Evolutionary conservation across 257 asterid genomes (phyloP).

Genomic region (Orobanche coerulescens): DNA sequence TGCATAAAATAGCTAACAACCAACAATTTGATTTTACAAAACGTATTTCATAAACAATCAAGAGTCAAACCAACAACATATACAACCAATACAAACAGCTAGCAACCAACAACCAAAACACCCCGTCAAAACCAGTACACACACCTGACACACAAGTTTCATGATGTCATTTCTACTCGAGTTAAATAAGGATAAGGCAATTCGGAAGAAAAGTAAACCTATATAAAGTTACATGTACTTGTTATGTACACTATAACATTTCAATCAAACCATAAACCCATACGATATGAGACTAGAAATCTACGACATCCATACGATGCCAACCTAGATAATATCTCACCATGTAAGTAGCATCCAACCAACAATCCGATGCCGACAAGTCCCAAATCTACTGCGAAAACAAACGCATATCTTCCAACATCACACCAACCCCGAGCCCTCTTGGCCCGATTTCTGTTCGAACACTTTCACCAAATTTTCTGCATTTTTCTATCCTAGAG

Average conservation of each 20-base stretch:
- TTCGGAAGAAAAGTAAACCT: no score
- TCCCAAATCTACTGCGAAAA: conserved; percentile 69
- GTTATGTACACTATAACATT: not conserved
- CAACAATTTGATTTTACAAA: no score
- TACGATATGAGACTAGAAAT: not conserved
- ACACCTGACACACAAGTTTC: no score
- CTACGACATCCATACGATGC: conserved; percentile 19
- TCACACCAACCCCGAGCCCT: conserved; percentile 23
- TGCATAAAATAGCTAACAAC: no score
- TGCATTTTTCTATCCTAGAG: conserved; percentile 27
- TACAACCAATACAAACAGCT: no score
- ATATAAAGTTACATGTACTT: conserved; percentile 16
- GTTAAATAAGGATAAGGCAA: no score
- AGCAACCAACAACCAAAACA: no score
- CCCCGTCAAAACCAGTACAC: not conserved
- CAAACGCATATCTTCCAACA: conserved; percentile 48
- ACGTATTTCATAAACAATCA: no score
- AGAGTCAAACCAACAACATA: no score
- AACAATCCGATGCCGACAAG: conserved; percentile 72
- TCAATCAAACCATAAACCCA: conserved; percentile 14
- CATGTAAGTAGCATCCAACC: conserved; percentile 70
- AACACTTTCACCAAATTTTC: conserved; percentile 32
- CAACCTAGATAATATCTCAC: conserved; percentile 33
- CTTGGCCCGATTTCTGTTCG: conserved; percentile 32
- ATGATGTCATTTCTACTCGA: no score